phyloP scores from a whole-genome alignment of 306 rosid genomes.

The Styphnolobium japonicum region DNA sequence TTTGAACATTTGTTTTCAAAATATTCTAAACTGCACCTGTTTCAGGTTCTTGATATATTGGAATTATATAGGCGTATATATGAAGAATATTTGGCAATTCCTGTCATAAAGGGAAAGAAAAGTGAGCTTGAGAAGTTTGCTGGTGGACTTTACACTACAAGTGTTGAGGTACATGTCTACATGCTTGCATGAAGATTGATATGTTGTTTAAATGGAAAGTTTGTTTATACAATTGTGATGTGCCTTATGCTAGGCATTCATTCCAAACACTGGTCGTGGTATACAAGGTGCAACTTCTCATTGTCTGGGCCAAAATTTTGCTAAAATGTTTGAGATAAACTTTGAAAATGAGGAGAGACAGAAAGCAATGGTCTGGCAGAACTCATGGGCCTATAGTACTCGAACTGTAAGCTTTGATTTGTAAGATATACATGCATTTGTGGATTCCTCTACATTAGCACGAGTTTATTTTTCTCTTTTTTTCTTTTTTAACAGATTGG shows the following conservation, averaged over 20 bases:
- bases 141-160: constrained; percentile 96
- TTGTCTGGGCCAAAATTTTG: constrained; percentile 95
- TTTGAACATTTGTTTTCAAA: background rate
- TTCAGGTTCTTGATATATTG: constrained; percentile 86
- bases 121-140: constrained; percentile 97
- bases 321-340: constrained; percentile 91
- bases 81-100: constrained; percentile 88
- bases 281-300: constrained; percentile 99
- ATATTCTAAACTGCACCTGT: constrained; percentile 8
- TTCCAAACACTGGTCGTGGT: constrained; percentile 95
- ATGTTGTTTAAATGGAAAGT: background rate
- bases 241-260: constrained; percentile 61
- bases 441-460: background rate
- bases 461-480: constrained; percentile 12
- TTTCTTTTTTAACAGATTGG: constrained; percentile 74
- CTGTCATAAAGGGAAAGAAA: constrained; percentile 90
- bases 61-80: constrained; percentile 83
- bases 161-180: constrained; percentile 70
- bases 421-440: constrained; percentile 7
- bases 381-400: constrained; percentile 97
- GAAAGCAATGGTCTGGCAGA: constrained; percentile 90
- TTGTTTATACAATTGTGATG: constrained; percentile 8
- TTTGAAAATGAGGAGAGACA: constrained; percentile 93
- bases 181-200: background rate
- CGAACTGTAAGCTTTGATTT: constrained; percentile 65